Evolutionary conservation across 148 eudicot genomes (phyloP).

Genomic region (Dianthus caryophyllus): DNA sequence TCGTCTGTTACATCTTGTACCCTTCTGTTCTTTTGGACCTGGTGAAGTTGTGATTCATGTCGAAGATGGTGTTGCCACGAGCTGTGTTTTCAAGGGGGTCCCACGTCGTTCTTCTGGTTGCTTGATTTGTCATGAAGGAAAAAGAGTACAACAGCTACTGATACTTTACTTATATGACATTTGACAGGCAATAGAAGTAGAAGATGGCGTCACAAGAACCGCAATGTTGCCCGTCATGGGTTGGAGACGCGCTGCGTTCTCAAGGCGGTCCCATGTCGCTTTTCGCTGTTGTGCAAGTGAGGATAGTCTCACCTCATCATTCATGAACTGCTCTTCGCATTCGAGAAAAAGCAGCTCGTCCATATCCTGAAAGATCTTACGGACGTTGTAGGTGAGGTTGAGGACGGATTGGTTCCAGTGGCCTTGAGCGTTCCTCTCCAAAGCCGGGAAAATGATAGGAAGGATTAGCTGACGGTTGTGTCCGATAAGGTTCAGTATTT

Average conservation of each 20-base stretch:
- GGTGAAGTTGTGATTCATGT: neutral
- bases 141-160: constrained; percentile 16
- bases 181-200: constrained; percentile 43
- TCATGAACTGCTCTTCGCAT: constrained; percentile 51
- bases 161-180: neutral
- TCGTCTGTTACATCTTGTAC: constrained; percentile 29
- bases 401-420: constrained; percentile 97
- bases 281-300: constrained; percentile 46
- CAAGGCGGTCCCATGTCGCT: constrained; percentile 67
- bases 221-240: constrained; percentile 69
- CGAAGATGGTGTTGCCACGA: too few relatives aligned
- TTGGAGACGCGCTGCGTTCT: constrained; percentile 67
- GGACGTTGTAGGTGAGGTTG: constrained; percentile 66
- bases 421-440: constrained; percentile 63
- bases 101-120: too few relatives aligned
- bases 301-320: constrained; percentile 48
- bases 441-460: constrained; percentile 71
- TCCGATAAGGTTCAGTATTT: constrained; percentile 64
- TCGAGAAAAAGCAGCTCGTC: constrained; percentile 59
- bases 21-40: constrained; percentile 18
- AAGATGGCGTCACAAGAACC: constrained; percentile 49
- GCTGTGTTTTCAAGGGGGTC: too few relatives aligned
- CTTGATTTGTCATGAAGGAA: neutral
- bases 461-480: constrained; percentile 71
- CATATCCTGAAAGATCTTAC: constrained; percentile 76